phyloP scores from a whole-genome alignment of 495 filamentous ascomycete genomes.

The Podospora anserina region DNA sequence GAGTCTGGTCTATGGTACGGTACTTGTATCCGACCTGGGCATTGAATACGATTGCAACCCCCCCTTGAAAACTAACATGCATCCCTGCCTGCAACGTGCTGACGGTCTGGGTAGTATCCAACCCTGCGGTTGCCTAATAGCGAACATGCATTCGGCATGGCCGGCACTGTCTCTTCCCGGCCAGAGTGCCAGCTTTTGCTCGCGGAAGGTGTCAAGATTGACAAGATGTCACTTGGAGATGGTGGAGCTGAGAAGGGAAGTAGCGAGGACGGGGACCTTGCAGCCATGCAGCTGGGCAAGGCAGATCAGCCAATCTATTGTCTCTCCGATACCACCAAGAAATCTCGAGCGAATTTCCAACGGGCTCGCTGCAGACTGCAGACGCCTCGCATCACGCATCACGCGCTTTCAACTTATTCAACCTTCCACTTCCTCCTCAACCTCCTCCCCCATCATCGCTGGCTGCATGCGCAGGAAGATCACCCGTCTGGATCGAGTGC shows the following conservation, averaged over 20 bases:
- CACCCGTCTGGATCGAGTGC: constrained; percentile 3
- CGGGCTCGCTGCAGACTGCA: background rate
- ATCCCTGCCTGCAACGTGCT: constrained; percentile 1
- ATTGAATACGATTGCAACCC: background rate
- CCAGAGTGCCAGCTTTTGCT: background rate
- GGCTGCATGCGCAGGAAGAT: constrained; percentile 10
- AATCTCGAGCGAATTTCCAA: background rate
- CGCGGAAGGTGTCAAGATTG: background rate
- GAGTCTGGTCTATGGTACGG: background rate
- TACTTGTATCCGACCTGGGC: background rate
- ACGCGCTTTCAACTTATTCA: background rate
- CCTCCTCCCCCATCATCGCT: background rate
- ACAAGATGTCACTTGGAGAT: background rate
- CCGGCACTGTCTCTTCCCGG: background rate
- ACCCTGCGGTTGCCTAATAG: background rate
- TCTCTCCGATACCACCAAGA: background rate
- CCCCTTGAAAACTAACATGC: background rate
- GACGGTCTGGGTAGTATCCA: constrained; percentile 3
- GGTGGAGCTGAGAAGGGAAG: background rate
- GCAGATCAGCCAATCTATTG: constrained; percentile 2
- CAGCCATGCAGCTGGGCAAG: constrained; percentile 4
- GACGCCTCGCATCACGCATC: constrained; percentile 2
- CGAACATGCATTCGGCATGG: background rate
- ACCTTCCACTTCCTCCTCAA: background rate
- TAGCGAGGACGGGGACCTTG: constrained; percentile 4